Evolutionary conservation across 106 monocot species (phyloP), one percentile per base, ranked within the genome.

Genomic region (Acorus gramineus): DNA sequence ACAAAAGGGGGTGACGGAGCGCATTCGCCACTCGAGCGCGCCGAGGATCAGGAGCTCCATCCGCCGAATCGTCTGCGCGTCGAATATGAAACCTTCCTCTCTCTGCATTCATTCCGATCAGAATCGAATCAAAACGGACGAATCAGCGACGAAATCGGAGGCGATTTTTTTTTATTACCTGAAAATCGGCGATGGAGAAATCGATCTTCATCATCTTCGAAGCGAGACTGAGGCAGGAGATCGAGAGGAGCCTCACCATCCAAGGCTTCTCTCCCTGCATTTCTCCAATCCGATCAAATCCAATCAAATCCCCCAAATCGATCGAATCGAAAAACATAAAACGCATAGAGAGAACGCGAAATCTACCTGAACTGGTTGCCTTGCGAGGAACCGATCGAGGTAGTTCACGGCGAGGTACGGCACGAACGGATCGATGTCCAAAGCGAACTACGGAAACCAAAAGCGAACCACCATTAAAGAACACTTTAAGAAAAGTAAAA

Each of bases 1-100:
- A 44, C 82, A 80, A 82, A 95, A 85, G 12, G 95, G 95, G 4
- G 90, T 95, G 75, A 95, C 78, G 14, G 95, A 90, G 53, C 95
- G 86, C 95, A 87, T 87, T 75, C 95, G 71, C 95, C 95, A 95
- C 7, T 78, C 76, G 7, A 95, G 73, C 52, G 82, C 70, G 13
- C 78, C 74, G 45, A 95, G 87, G 11, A 95, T 84, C 3, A 90
- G 46, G 11, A 85, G 68, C 63, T 95, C 95, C 95, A 95, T 95
- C 57, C 86, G 76, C 4, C 67, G 75, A 55, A 95, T 79, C 53
- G 86, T 89, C 57, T 58, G 70, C 1, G 63, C 57, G 44, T 86
- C 84, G 84, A 79, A 85, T 4, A 87, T 70, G 73, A 95, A 68
- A 1, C 80, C 75, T 48, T 76, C 79, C 52, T 73, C 80, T 44